These are phyloP conservation scores for Pseudogymnoascus sp. DNA, from an alignment of 2,329 filamentous ascomycete genomes.

Conservation along the genomic window DNA sequence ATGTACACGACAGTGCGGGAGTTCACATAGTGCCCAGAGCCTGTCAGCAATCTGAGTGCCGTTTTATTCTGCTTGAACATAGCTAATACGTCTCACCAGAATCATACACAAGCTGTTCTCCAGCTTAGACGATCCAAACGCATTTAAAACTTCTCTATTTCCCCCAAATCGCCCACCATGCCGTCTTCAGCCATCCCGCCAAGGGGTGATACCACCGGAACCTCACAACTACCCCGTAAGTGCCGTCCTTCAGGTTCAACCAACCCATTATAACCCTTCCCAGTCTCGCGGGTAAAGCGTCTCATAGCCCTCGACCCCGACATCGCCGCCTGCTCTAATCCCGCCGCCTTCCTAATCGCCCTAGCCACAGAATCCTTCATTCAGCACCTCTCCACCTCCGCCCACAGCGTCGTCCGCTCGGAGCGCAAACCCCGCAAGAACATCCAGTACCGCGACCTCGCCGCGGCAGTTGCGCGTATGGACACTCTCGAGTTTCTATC, in stretches of 20 bases:
- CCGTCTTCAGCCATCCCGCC: slow-evolving; percentile 77
- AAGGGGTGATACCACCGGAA: slow-evolving; percentile 72
- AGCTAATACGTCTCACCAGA: neutral
- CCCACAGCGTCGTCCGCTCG: slow-evolving; percentile 78
- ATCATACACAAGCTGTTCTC: neutral
- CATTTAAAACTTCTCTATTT: neutral
- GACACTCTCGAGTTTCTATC: slow-evolving; percentile 93
- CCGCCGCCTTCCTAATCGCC: slow-evolving; percentile 88
- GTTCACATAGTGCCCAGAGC: neutral
- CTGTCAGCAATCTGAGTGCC: neutral
- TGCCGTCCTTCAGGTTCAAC: slow-evolving; percentile 17
- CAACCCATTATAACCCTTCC: slow-evolving; percentile 11
- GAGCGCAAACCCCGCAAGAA: slow-evolving; percentile 89
- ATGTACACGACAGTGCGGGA: neutral
- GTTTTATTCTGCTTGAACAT: neutral
- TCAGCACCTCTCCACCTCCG: slow-evolving; percentile 77
- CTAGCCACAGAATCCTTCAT: slow-evolving; percentile 95
- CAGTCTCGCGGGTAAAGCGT: slow-evolving; percentile 92
- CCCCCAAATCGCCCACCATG: slow-evolving; percentile 43
- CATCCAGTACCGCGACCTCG: slow-evolving; percentile 91
- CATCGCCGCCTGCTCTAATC: slow-evolving; percentile 78
- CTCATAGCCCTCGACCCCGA: slow-evolving; percentile 86
- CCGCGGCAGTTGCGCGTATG: slow-evolving; percentile 73
- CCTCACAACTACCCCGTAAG: slow-evolving; percentile 77
- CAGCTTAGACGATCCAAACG: neutral